phyloP scores from a whole-genome alignment of 768 basidiomycete species.

The Suillus weaverae region DNA sequence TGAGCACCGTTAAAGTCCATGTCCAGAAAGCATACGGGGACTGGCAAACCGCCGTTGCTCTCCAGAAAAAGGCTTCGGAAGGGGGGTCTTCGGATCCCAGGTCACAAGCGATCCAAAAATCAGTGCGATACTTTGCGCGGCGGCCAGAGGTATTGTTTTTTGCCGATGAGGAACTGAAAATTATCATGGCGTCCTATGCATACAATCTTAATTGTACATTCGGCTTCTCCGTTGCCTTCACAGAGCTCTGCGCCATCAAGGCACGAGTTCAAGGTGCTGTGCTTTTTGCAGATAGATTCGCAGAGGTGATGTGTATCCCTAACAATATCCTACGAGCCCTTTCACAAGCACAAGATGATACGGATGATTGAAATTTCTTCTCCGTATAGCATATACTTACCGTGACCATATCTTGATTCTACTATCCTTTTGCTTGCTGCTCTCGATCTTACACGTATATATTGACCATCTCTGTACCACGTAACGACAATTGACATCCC shows the following conservation, averaged over 20 bases:
- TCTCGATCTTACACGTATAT: not conserved
- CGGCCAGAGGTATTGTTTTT: conserved; percentile 22
- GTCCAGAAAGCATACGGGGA: conserved; percentile 29
- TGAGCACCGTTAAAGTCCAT: conserved; percentile 40
- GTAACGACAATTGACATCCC: not conserved
- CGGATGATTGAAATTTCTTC: conserved; percentile 7
- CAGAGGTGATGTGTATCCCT: conserved; percentile 25
- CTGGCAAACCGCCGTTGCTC: conserved; percentile 19
- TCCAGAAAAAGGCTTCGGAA: conserved; percentile 4
- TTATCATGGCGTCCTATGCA: conserved; percentile 57
- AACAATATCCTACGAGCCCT: conserved; percentile 18
- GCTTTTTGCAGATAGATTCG: conserved; percentile 24
- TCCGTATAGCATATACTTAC: not conserved
- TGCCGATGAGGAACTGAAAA: conserved; percentile 36
- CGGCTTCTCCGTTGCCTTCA: conserved; percentile 56
- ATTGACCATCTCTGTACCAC: not conserved
- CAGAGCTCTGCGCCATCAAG: conserved; percentile 55
- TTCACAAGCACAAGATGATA: conserved; percentile 14
- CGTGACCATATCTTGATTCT: not conserved
- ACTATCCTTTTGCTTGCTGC: not conserved
- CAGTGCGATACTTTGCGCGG: conserved; percentile 24
- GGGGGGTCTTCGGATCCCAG: conserved; percentile 25
- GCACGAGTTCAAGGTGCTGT: conserved; percentile 36
- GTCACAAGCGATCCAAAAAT: conserved; percentile 17
- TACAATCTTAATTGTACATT: conserved; percentile 38